These are phyloP conservation scores for Cercospora brassicicola DNA, from an alignment of 2,329 filamentous ascomycete species.

Conservation along the genomic window DNA sequence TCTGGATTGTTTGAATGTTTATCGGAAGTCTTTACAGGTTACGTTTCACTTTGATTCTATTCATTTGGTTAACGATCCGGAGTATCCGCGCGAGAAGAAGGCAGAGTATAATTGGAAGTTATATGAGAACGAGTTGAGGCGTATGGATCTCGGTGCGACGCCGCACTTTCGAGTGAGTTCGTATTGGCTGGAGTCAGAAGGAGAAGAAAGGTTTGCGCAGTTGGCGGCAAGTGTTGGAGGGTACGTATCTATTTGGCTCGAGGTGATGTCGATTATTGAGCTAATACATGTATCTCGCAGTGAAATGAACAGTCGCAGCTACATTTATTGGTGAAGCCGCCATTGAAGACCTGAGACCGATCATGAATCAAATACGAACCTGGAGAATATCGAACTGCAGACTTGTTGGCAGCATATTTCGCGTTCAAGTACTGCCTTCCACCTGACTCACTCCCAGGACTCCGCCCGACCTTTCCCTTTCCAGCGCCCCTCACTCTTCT, in stretches of 20 bases:
- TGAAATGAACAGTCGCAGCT: conserved; percentile 5
- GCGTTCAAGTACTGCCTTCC: neutral
- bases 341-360: neutral
- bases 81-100: conserved; percentile 7
- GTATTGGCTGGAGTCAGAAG: conserved; percentile 19
- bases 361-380: neutral
- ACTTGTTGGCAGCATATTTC: neutral
- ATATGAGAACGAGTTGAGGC: conserved; percentile 10
- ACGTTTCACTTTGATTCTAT: conserved; percentile 21
- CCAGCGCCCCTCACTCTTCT: neutral
- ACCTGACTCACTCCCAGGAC: neutral
- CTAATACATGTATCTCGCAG: neutral
- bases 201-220: conserved; percentile 10
- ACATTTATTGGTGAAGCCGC: conserved; percentile 7
- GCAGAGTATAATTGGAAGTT: conserved; percentile 15
- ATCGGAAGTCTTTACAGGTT: conserved; percentile 12
- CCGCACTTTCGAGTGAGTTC: conserved; percentile 15
- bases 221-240: conserved; percentile 18
- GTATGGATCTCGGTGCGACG: conserved; percentile 3
- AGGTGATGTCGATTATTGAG: neutral
- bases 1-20: conserved; percentile 13
- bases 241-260: neutral
- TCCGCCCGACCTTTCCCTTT: neutral
- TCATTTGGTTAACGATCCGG: conserved; percentile 15
- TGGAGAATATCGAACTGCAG: neutral